A percentile compares a stretch with the other conserved stretches of the same genome.
Conservation (phyloP, 306 rosid genomes). For the Medicago arabica region DNA sequence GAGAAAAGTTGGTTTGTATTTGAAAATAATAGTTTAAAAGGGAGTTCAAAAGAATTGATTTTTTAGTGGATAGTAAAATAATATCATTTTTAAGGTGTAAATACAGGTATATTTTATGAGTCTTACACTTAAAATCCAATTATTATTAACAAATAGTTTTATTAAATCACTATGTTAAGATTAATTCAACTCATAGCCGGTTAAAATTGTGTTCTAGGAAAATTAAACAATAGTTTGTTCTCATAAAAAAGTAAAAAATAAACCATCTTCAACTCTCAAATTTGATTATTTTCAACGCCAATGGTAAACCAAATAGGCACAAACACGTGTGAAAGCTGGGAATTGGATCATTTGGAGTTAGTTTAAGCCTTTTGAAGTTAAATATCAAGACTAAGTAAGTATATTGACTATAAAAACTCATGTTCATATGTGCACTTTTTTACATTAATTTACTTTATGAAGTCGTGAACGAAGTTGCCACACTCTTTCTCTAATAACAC, state of each 20-base stretch:
- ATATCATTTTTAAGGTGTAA: no score
- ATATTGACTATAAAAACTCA: background rate
- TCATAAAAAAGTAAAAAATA: background rate
- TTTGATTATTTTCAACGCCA: background rate
- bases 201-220: background rate
- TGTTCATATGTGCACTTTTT: conserved; percentile 15
- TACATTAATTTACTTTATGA: background rate
- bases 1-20: no score
- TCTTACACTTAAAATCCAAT: no score
- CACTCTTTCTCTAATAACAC: background rate
- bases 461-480: conserved; percentile 5
- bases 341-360: background rate
- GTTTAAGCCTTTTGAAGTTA: background rate
- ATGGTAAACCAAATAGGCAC: background rate
- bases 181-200: background rate
- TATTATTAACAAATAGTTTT: no score
- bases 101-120: no score
- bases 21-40: no score
- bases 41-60: no score
- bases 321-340: background rate
- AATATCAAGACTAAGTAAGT: background rate
- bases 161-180: no score
- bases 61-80: no score
- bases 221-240: background rate
- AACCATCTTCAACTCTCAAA: background rate